These are phyloP conservation scores for Salix viminalis DNA, from an alignment of 345 rosid species.

Conservation along the genomic window DNA sequence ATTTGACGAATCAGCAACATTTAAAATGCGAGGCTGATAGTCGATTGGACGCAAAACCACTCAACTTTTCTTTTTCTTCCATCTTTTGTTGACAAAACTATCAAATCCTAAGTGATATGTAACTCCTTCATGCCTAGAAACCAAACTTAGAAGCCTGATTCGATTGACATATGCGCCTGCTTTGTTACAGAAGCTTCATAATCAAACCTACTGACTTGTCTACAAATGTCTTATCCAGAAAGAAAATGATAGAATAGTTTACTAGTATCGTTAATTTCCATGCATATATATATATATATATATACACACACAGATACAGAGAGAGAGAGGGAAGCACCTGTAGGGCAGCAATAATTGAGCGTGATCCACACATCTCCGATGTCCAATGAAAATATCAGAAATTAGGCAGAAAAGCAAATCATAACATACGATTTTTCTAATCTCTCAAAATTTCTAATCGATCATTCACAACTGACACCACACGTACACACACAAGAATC, in stretches of 20 bases:
- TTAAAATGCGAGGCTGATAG: background rate
- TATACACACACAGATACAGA: too few species aligned
- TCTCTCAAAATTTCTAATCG: slow-evolving; percentile 13
- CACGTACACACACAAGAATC: slow-evolving; percentile 11
- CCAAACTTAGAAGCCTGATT: background rate
- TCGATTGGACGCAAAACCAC: background rate
- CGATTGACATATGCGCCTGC: background rate
- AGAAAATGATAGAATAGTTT: background rate
- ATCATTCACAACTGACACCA: slow-evolving; percentile 9
- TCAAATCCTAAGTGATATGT: background rate
- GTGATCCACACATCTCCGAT: background rate
- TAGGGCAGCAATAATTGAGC: background rate
- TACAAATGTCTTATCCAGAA: background rate
- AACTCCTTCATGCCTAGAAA: background rate
- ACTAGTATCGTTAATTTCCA: background rate
- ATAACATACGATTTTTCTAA: slow-evolving; percentile 1
- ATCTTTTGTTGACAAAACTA: background rate
- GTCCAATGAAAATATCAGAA: background rate
- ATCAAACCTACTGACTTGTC: background rate
- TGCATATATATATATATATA: background rate
- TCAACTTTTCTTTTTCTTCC: background rate
- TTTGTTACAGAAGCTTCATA: background rate
- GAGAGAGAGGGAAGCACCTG: background rate
- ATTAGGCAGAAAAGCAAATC: background rate
- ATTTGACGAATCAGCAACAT: background rate